These are phyloP conservation scores for Ustilago curta DNA, from an alignment of 1,284 basidiomycete species.

Conservation along the genomic window DNA sequence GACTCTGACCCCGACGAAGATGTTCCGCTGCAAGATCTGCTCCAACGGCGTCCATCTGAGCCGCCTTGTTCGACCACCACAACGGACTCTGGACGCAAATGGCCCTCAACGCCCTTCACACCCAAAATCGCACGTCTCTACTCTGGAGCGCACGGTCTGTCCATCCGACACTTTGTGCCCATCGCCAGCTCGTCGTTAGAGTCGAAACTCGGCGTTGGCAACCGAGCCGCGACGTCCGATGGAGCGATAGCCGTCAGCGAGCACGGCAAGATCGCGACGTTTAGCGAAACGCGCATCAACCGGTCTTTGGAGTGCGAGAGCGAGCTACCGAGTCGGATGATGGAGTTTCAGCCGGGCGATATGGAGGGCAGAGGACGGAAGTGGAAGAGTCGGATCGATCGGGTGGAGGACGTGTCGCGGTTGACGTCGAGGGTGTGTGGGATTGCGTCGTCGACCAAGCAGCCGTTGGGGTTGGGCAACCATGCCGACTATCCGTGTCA, in stretches of 20 bases:
- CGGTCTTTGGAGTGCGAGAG: neutral
- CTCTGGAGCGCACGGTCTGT: conserved; percentile 10
- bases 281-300: conserved; percentile 4
- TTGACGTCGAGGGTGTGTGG: conserved; percentile 46
- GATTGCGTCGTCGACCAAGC: conserved; percentile 36
- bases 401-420: conserved; percentile 33
- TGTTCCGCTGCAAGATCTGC: conserved; percentile 34
- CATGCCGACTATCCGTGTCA: conserved; percentile 36
- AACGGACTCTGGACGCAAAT: neutral
- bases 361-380: neutral
- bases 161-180: conserved; percentile 27
- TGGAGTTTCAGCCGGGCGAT: conserved; percentile 17
- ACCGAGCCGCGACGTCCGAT: conserved; percentile 23
- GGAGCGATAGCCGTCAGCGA: conserved; percentile 32
- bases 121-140: conserved; percentile 9
- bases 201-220: conserved; percentile 3
- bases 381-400: conserved; percentile 30
- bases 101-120: conserved; percentile 19
- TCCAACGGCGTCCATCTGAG: conserved; percentile 15
- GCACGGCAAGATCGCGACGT: conserved; percentile 21
- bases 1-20: conserved; percentile 44
- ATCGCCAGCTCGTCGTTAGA: conserved; percentile 15
- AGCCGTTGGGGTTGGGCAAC: conserved; percentile 30
- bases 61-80: neutral
- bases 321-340: conserved; percentile 11